phyloP scores from a whole-genome alignment of 2,329 filamentous ascomycete species.

The Colletotrichum noveboracense region DNA sequence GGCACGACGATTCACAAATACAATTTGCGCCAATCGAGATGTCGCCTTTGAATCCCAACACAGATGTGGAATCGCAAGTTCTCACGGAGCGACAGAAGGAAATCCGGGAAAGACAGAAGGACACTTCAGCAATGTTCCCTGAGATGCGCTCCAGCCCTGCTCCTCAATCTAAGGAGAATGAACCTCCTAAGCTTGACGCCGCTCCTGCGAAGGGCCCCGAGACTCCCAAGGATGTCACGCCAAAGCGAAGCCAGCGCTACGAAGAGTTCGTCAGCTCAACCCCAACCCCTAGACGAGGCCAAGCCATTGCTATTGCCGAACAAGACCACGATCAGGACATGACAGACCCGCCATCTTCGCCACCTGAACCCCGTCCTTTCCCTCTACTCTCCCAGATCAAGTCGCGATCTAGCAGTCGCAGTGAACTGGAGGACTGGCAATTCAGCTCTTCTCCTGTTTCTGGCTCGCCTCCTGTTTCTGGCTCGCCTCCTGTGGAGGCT shows the following conservation, averaged over 20 bases:
- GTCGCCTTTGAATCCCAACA: conserved; percentile 51
- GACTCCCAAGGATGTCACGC: conserved; percentile 44
- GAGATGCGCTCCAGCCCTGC: conserved; percentile 65
- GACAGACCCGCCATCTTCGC: conserved; percentile 63
- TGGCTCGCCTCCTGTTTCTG: conserved; percentile 54
- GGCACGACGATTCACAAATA: conserved; percentile 84
- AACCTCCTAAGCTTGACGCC: not conserved
- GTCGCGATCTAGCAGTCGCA: conserved; percentile 48
- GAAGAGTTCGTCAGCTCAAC: conserved; percentile 64
- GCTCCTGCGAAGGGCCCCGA: conserved; percentile 18
- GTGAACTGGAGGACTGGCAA: conserved; percentile 52
- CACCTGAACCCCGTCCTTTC: conserved; percentile 59
- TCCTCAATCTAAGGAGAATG: conserved; percentile 13
- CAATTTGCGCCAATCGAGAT: conserved; percentile 75
- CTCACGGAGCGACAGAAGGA: conserved; percentile 83
- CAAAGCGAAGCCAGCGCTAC: conserved; percentile 47
- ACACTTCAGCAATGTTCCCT: conserved; percentile 66
- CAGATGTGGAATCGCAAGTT: conserved; percentile 68
- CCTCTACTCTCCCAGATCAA: conserved; percentile 58
- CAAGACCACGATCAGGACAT: conserved; percentile 46
- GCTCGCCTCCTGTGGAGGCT: conserved; percentile 47
- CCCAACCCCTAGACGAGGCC: conserved; percentile 64
- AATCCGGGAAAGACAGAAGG: conserved; percentile 75
- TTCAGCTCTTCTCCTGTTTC: conserved; percentile 61
- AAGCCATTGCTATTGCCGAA: conserved; percentile 51